Percentiles rank a stretch among this genome's conserved stretches.
Conservation (phyloP, 768 basidiomycete genomes). For the Mycena metata region DNA sequence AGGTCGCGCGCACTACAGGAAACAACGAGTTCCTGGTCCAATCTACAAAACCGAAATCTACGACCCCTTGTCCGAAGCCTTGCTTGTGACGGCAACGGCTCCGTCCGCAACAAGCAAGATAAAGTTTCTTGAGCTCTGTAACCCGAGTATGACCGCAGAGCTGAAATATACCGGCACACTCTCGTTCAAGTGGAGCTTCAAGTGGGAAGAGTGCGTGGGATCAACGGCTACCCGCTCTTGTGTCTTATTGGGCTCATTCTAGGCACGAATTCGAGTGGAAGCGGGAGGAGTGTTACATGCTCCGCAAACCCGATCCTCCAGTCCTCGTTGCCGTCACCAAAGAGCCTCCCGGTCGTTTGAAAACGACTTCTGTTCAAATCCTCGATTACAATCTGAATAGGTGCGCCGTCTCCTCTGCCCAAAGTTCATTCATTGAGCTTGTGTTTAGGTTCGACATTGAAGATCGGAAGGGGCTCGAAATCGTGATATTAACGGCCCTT, state of each 20-base stretch:
- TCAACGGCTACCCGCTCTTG: background rate
- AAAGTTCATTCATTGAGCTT: background rate
- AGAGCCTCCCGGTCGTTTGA: constrained; percentile 76
- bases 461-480: constrained; percentile 86
- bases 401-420: constrained; percentile 50
- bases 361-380: constrained; percentile 77
- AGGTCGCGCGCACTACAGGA: constrained; percentile 79
- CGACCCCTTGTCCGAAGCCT: constrained; percentile 78
- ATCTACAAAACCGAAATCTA: constrained; percentile 78
- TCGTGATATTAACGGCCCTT: constrained; percentile 81
- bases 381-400: constrained; percentile 89
- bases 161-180: constrained; percentile 81
- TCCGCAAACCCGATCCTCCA: constrained; percentile 87
- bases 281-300: constrained; percentile 65
- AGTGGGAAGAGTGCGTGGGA: constrained; percentile 82
- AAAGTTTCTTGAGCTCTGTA: constrained; percentile 82
- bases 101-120: constrained; percentile 76
- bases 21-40: constrained; percentile 63
- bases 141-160: constrained; percentile 78
- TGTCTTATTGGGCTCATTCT: constrained; percentile 9
- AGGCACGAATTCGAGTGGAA: constrained; percentile 92
- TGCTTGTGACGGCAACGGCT: constrained; percentile 77
- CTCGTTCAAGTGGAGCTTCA: constrained; percentile 82
- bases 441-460: constrained; percentile 80
- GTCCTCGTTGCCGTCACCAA: constrained; percentile 88